phyloP scores from a whole-genome alignment of 495 filamentous ascomycete species.

The Aspergillus nidulans region DNA sequence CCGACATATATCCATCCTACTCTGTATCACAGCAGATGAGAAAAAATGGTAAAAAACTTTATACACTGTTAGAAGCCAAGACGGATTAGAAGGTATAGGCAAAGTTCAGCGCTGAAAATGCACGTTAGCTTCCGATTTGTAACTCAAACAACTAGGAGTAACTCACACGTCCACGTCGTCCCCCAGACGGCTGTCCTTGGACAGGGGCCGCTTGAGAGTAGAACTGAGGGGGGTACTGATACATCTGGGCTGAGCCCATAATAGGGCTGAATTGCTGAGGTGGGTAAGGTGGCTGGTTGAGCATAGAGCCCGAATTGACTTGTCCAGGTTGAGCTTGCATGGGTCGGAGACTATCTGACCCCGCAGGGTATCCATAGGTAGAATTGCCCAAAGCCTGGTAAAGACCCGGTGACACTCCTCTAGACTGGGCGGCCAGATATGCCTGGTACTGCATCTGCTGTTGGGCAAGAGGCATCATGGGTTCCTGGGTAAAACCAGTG shows the following conservation, averaged over 20 bases:
- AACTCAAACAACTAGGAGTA: conserved; percentile 2
- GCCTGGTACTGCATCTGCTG: conserved; percentile 48
- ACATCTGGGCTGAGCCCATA: conserved; percentile 46
- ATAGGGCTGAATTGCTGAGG: conserved; percentile 47
- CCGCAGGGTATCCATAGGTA: conserved; percentile 39
- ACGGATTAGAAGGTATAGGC: conserved; percentile 26
- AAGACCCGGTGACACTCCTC: conserved; percentile 42
- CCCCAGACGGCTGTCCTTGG: conserved; percentile 42
- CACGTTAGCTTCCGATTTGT: conserved; percentile 9
- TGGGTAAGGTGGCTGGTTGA: conserved; percentile 40
- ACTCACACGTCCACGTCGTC: conserved; percentile 49
- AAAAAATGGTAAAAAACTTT: conserved; percentile 32
- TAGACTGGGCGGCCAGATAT: conserved; percentile 39
- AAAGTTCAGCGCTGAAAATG: conserved; percentile 30
- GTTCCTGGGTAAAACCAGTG: conserved; percentile 37
- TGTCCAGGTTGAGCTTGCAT: conserved; percentile 36
- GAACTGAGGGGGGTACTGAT: conserved; percentile 50
- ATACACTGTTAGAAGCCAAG: conserved; percentile 40
- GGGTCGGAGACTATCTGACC: conserved; percentile 39
- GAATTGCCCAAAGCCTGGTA: conserved; percentile 36
- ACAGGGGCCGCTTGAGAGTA: conserved; percentile 43
- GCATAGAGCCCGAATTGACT: conserved; percentile 39
- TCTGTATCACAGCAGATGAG: conserved; percentile 18
- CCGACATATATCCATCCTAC: conserved; percentile 35
- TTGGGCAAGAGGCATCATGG: conserved; percentile 32